Percentiles rank a stretch among this genome's conserved stretches.
Evolutionary conservation across 2,329 filamentous ascomycete genomes (phyloP).

Genomic region (Ophiocordyceps australis): DNA sequence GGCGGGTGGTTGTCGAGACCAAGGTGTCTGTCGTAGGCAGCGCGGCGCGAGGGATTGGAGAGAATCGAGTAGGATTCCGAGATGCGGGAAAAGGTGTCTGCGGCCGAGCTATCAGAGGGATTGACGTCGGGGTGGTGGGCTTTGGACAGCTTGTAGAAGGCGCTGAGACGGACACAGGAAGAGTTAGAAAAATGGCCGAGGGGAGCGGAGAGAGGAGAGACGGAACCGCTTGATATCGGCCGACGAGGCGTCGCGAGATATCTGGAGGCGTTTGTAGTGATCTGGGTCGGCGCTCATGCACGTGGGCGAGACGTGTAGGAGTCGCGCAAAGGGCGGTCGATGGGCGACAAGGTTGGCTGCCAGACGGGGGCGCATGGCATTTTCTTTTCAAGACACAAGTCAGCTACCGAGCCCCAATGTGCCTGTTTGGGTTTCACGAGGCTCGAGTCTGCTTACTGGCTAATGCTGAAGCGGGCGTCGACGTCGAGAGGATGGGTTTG

Average conservation of each 20-base stretch:
- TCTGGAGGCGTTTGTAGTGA: slow-evolving; percentile 67
- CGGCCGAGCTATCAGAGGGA: slow-evolving; percentile 52
- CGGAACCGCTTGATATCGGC: slow-evolving; percentile 69
- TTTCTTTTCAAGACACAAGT: too few relatives aligned
- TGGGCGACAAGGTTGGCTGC: too few relatives aligned
- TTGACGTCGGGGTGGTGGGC: slow-evolving; percentile 86
- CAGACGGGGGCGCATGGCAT: too few relatives aligned
- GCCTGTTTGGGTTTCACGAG: too few relatives aligned
- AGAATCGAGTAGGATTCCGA: slow-evolving; percentile 71
- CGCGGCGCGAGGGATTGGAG: slow-evolving; percentile 53
- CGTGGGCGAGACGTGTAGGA: too few relatives aligned
- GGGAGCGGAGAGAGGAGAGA: slow-evolving; percentile 1
- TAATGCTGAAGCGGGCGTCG: too few relatives aligned
- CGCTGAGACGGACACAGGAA: too few relatives aligned
- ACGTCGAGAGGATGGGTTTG: too few relatives aligned
- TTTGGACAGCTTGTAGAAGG: slow-evolving; percentile 86
- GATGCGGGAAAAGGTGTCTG: slow-evolving; percentile 63
- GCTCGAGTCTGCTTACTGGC: too few relatives aligned
- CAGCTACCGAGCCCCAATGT: too few relatives aligned
- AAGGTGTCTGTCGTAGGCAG: slow-evolving; percentile 74
- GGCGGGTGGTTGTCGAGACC: slow-evolving; percentile 37
- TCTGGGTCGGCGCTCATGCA: too few relatives aligned
- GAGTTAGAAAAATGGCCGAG: slow-evolving; percentile 1
- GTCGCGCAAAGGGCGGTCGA: too few relatives aligned
- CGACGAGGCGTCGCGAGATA: slow-evolving; percentile 50